Percentiles rank a stretch among this genome's conserved stretches.
Evolutionary conservation across 768 basidiomycete genomes (phyloP).

Genomic region (Mycena capillaripes): DNA sequence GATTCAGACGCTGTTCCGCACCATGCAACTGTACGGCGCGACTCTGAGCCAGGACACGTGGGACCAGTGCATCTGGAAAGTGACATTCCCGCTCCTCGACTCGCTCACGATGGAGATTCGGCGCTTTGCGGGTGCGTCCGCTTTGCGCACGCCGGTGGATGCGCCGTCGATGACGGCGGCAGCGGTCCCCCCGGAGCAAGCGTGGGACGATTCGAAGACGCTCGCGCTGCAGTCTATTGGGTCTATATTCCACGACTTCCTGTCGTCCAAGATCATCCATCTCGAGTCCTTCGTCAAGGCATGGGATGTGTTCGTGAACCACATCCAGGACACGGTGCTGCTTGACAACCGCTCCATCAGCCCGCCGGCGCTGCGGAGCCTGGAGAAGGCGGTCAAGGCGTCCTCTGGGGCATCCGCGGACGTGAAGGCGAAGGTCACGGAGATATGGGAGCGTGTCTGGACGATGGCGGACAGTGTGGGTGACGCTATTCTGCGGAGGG

Average conservation of each 20-base stretch:
- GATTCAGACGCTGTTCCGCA: slow-evolving; percentile 95
- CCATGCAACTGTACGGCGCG: slow-evolving; percentile 93
- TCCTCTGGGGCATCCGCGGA: slow-evolving; percentile 59
- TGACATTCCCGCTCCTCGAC: slow-evolving; percentile 90
- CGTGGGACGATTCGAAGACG: slow-evolving; percentile 92
- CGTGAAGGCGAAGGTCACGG: slow-evolving; percentile 56
- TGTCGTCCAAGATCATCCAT: slow-evolving; percentile 78
- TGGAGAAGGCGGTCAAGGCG: slow-evolving; percentile 84
- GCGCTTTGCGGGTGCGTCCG: slow-evolving; percentile 45
- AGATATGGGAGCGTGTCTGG: slow-evolving; percentile 78
- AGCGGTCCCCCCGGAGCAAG: slow-evolving; percentile 50
- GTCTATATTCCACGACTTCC: slow-evolving; percentile 86
- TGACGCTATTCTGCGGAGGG: slow-evolving; percentile 56
- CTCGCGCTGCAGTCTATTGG: slow-evolving; percentile 89
- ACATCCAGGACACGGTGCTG: slow-evolving; percentile 79
- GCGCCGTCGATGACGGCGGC: slow-evolving; percentile 33
- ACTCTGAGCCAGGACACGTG: slow-evolving; percentile 87
- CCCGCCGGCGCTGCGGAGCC: slow-evolving; percentile 86
- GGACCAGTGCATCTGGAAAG: slow-evolving; percentile 92
- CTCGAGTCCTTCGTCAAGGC: slow-evolving; percentile 78
- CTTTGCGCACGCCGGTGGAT: slow-evolving; percentile 6
- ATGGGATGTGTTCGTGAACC: slow-evolving; percentile 81
- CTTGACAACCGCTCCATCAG: slow-evolving; percentile 78
- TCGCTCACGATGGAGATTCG: slow-evolving; percentile 72
- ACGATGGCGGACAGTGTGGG: slow-evolving; percentile 77